Conservation (phyloP, 306 rosid species). For the Cicer pinnatifidum region DNA sequence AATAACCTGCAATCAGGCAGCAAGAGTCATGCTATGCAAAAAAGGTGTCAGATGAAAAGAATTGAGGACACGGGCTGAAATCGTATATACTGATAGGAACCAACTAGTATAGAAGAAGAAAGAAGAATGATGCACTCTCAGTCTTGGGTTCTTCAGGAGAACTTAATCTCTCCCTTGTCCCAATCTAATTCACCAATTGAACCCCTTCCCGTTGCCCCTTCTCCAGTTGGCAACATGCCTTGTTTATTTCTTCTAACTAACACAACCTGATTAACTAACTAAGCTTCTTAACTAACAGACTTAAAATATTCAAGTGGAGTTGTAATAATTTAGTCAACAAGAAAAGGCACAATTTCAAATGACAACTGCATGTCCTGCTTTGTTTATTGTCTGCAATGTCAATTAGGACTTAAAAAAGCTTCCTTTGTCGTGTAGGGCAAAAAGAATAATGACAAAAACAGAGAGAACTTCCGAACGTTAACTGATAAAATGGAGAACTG, state of each 20-base stretch:
- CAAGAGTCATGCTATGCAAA: slow-evolving; percentile 42
- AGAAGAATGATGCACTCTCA: not conserved
- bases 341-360: slow-evolving; percentile 32
- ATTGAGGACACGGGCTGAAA: not conserved
- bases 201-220: not conserved
- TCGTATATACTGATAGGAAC: not conserved
- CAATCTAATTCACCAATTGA: not conserved
- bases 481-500: slow-evolving; percentile 24
- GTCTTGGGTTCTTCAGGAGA: not conserved
- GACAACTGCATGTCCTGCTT: slow-evolving; percentile 17
- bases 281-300: not conserved
- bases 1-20: slow-evolving; percentile 61
- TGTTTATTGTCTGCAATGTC: slow-evolving; percentile 34
- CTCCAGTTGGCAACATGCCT: not conserved
- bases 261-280: not conserved
- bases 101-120: slow-evolving; percentile 6
- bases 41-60: slow-evolving; percentile 32
- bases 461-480: slow-evolving; percentile 29
- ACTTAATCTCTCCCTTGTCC: slow-evolving; percentile 1
- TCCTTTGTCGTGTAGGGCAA: not conserved
- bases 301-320: not conserved
- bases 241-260: not conserved
- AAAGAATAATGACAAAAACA: not conserved
- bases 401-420: not conserved
- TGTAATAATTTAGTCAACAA: slow-evolving; percentile 24